Base-by-base conservation (phyloP, 2,329 filamentous ascomycete species). In the Magnaporthiopsis poae region DNA sequence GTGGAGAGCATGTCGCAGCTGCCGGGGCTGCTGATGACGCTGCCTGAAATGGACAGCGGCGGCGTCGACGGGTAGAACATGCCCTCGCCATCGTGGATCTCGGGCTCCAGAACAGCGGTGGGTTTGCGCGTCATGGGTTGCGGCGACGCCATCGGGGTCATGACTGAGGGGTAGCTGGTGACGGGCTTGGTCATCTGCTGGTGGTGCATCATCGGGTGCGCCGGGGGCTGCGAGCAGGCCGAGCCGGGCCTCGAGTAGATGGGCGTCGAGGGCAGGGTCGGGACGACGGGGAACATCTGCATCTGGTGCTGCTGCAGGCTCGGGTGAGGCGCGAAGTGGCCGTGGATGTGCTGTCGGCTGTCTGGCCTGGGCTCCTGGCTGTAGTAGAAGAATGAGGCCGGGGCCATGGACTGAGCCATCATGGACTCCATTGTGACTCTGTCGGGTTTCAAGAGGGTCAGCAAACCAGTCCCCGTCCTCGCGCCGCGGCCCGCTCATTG, bases 311-410 rank as follows among this genome's bases (percentile, higher is more conserved):
- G 83, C 67, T 84, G 82, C 60, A 61, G 21, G 15, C 63, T 59
- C 70, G 79, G 78, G 68, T 84, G 86, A 68, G 86, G 84, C 70
- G 88, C 85, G 18, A 56, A 64, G 39, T 64, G 63, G 81, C 92
- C 93, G 78, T 91, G 88, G 66, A 87, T 87, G 78, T 93, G 89
- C 75, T 90, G 89, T 74, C 88, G 84, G 73, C 84, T 84, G 75
- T 92, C 89, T 69, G 86, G 82, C 76, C 86, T 88, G 70, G 88
- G 84, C 72, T 95, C 90, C 71, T 90, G 87, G 73, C 87, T 89
- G 82, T 94, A 96, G 83, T 93, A 95, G 84, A 90, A 93, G 82
- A 92, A 96, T 68, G 90, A 82, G 71, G 88, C 86, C 79, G 90
- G 89, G 69, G 84, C 87, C 82, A 90, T 86, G 73, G 84, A 77